Conservation (phyloP, 768 basidiomycete species). For the Lyophyllum atratum region DNA sequence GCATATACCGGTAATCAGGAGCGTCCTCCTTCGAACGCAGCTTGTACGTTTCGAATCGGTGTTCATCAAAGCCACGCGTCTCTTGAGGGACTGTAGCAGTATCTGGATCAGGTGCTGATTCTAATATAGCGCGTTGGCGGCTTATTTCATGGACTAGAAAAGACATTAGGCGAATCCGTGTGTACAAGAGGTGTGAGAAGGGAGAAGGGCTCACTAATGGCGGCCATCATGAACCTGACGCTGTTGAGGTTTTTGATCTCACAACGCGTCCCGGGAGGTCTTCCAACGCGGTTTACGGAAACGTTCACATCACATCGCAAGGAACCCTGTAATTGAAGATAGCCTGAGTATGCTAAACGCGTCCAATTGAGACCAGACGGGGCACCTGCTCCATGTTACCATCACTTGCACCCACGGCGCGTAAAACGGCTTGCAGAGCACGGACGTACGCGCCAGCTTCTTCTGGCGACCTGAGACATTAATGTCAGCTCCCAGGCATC, state of each 20-base stretch:
- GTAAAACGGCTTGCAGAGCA: slow-evolving; percentile 76
- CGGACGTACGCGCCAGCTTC: slow-evolving; percentile 89
- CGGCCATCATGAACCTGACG: slow-evolving; percentile 78
- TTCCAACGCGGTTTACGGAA: slow-evolving; percentile 73
- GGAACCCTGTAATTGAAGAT: slow-evolving; percentile 66
- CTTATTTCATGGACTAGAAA: slow-evolving; percentile 73
- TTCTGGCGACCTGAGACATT: slow-evolving; percentile 62
- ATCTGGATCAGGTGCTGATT: slow-evolving; percentile 28
- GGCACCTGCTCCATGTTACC: slow-evolving; percentile 95
- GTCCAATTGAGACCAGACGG: neutral
- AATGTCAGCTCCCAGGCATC: slow-evolving; percentile 25
- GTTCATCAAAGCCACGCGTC: slow-evolving; percentile 89
- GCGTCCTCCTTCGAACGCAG: slow-evolving; percentile 91
- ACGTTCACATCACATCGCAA: slow-evolving; percentile 95
- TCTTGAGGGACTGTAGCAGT: slow-evolving; percentile 66
- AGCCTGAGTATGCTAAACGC: neutral
- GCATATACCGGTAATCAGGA: slow-evolving; percentile 98
- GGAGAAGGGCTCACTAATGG: slow-evolving; percentile 63
- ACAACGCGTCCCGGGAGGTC: slow-evolving; percentile 77
- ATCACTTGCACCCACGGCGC: slow-evolving; percentile 86
- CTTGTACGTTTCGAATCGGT: slow-evolving; percentile 76
- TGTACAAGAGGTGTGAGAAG: neutral
- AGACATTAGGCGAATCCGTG: neutral
- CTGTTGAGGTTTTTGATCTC: slow-evolving; percentile 98
- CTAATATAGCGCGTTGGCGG: slow-evolving; percentile 69